Evolutionary conservation across 1,139 yeast genomes (phyloP), one percentile per base, ranked within the genome.

Genomic region (Suhomyces bolitotheri): DNA sequence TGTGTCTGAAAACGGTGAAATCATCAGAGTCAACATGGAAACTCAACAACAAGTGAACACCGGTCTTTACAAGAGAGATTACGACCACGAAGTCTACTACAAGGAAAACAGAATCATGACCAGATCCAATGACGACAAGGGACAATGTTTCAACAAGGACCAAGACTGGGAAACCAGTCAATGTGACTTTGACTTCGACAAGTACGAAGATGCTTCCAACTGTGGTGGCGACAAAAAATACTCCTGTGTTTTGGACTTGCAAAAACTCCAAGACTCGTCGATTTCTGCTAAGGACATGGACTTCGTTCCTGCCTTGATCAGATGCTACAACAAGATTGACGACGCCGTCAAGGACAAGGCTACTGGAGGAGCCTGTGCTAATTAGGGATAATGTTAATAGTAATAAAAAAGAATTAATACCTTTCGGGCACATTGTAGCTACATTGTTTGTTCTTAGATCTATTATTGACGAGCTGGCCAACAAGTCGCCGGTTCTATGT

Each of bases 241-340:
- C 45, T 44, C 51, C 5, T 47, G 51, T 44, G 48, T 47, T 16
- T 38, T 41, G 40, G 49, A 40, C 15, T 32, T 37, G 8, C 33
- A 37, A 22, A 24, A 22, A 14, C 29, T 37, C 13, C 49, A 45
- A 30, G 47, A 46, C 33, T 32, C 49, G 21, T 33, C 25, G 10
- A 12, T 29, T 16, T 20, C 29, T 15, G 39, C 44, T 42, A 45
- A 40, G 40, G 25, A 41, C 26, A 45, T 46, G 40, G 25, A 17
- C n/a, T 8, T 14, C 16, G 37, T 47, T 20, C 39, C 49, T 20
- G 48, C 45, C 13, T 38, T 39, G 37, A 46, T 44, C 27, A 40
- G 42, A 29, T 45, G 49, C 20, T 47, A 28, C 44, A 42, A 44
- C 33, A 22, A 27, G 17, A 36, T 47, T 29, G 23, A 33, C 16